phyloP scores from a whole-genome alignment of 768 basidiomycete species.

The Cyathus striatus region DNA sequence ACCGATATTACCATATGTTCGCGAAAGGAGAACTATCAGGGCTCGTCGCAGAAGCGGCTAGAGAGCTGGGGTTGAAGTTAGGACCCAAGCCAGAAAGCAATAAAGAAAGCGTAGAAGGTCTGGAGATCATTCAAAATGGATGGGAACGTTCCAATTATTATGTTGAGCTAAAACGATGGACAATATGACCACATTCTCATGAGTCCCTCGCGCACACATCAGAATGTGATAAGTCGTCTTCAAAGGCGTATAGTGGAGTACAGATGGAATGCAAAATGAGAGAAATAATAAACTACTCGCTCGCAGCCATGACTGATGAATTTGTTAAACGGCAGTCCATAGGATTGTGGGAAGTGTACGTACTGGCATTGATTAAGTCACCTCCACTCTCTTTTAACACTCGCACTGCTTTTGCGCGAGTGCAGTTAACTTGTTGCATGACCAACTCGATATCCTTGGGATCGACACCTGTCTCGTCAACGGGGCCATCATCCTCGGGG shows the following conservation, averaged over 20 bases:
- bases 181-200: constrained; percentile 7
- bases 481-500: constrained; percentile 72
- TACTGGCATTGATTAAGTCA: constrained; percentile 95
- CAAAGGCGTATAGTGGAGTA: constrained; percentile 16
- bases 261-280: constrained; percentile 21
- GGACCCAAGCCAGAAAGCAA: constrained; percentile 22
- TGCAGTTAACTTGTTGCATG: constrained; percentile 82
- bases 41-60: constrained; percentile 61
- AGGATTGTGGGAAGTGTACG: constrained; percentile 26
- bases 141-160: constrained; percentile 92
- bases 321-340: not conserved
- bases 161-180: constrained; percentile 70
- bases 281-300: constrained; percentile 57
- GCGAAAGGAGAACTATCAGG: constrained; percentile 66
- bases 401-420: constrained; percentile 87
- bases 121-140: constrained; percentile 67
- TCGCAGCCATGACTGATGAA: constrained; percentile 81
- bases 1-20: constrained; percentile 98
- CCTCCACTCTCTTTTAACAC: constrained; percentile 89
- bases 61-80: constrained; percentile 48
- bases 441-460: constrained; percentile 95
- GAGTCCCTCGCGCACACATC: constrained; percentile 7
- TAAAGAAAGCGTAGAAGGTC: constrained; percentile 30
- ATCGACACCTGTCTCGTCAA: constrained; percentile 87
- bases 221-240: constrained; percentile 13